Evolutionary conservation across 805 yeast species (phyloP), one percentile per base, ranked within the genome.

Genomic region (Hanseniaspora hatyaiensis): DNA sequence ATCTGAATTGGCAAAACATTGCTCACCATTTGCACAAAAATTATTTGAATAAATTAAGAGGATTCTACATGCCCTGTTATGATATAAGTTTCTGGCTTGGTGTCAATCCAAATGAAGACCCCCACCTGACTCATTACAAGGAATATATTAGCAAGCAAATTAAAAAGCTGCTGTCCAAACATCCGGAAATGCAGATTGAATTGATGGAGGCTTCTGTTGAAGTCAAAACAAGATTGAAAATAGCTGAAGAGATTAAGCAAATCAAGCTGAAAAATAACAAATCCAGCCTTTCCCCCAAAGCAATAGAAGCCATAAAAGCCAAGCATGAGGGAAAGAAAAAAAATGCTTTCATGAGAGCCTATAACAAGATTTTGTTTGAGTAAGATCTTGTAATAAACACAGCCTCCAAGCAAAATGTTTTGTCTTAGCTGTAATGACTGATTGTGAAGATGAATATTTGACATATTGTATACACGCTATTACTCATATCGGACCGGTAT

Each of bases 41-140:
- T 16, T 44, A 34, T 36, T 22, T 44, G 4, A 44, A 26, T 16
- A 28, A 13, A 9, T 20, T 29, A 8, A 44, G 32, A 23, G 41
- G 48, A 5, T 23, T 36, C 8, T 24, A 39, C 3, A 15, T 44
- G 15, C 48, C 48, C 5, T 37, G 40, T 12, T 44, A 20, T 36
- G 48, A 44, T 22, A 36, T 44, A 8, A 29, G 32, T 15, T 44
- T 44, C 24, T 44, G 48, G 48, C 13, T 44, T n/a, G 48, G 48
- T 4, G 41, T 44, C 9, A 36, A 44, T 22, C 20, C 16, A 29
- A 18, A 34, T 19, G 28, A 18, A 16, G 48, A 44, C 16, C 41
- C 41, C 11, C 16, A 30, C 1, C 13, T 44, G 3, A 20, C 16
- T 3, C 48, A 44, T 19, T 44, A 33, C 19, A 20, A 44, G 23